Evolutionary conservation across 2,329 filamentous ascomycete species (phyloP), one percentile per base, ranked within the genome.

Genomic region (Aspergillus sp.): DNA sequence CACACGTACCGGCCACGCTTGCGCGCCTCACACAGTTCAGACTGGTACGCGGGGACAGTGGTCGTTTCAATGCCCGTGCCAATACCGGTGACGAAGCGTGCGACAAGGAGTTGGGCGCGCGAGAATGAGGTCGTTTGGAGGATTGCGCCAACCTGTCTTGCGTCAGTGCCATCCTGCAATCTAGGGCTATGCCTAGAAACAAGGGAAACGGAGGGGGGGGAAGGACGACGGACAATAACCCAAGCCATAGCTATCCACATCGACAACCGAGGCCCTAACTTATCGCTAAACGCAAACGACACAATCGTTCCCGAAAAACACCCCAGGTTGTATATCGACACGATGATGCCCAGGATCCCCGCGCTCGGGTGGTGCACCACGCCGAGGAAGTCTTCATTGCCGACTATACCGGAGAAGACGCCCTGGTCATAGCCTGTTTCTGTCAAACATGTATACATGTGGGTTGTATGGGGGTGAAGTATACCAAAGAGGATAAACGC

Each of bases 341-440:
- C 69, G 30, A 74, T 69, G 44, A 72, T 69, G 2, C 70, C 71
- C 29, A 66, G 62, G 4, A 68, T 53, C 0, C 61, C 61, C 19
- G 66, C 62, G 9, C 57, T 57, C 2, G 70, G 69, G 48, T 70
- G 50, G 28, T 63, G 48, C 33, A 74, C 70, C 2, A 66, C 60
- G 3, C 59, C 47, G 4, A 75, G 59, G 52, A 70, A 76, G 43
- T 76, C 65, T 9, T 68, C 54, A 33, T 71, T 73, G 7, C 71
- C 66, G 7, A 76, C 61, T 10, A 77, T 72, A 7, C 72, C 72
- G 2, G 70, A 67, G 50, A 75, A 74, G 0, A 74, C 71, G 38
- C 72, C 73, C 52, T 76, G 73, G 29, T 76, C 74, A 40, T 76
- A 76, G 2, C 72, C 73, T 63, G 28, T n/a, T 41, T n/a, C 8